Evolutionary conservation across 2,329 filamentous ascomycete species (phyloP), one percentile per base, ranked within the genome.

Genomic region (Pseudodiploospora longispora): DNA sequence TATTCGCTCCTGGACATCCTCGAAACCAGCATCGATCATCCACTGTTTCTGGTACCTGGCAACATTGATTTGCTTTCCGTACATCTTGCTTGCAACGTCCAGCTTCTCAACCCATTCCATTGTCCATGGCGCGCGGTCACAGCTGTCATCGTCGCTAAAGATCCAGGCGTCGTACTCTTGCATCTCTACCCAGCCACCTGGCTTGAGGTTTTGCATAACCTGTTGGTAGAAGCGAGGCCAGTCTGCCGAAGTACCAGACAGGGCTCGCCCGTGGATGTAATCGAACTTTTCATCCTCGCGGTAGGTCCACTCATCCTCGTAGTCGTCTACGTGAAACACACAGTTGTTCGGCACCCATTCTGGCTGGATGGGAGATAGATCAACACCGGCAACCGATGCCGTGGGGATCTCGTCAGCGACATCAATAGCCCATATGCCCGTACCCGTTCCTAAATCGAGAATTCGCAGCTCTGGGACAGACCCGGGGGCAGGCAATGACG

Each of bases 301-400:
- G 46, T 62, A 66, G 50, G 67, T 62, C 67, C 67, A 69, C 19
- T 59, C 53, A n/a, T 74, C 68, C 55, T 80, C 77, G 32, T 76
- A 74, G 55, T 85, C 80, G 55, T 85, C 81, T 32, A 85, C 72
- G 44, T 81, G 69, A 52, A 85, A 85, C 45, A 74, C 70, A 47
- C 80, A 76, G 52, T 85, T 85, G 29, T 69, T 65, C 1, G 79
- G 78, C 4, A 82, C 72, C 62, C 71, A 74, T 29, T 66, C 66
- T 3, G 76, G 75, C 54, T 81, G 76, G 35, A 80, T 78, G 1
- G 76, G 76, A 9, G 72, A 76, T 3, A 82, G 66, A 54, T 81
- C 77, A 5, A 75, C 68, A 8, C 76, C 77, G 19, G 66, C 55
- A 7, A 69, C 60, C 5, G 52, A 49, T 1, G 64, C 56, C 4